Evolutionary conservation across 2,329 filamentous ascomycete species (phyloP).

Genomic region (Colletotrichum sp.): DNA sequence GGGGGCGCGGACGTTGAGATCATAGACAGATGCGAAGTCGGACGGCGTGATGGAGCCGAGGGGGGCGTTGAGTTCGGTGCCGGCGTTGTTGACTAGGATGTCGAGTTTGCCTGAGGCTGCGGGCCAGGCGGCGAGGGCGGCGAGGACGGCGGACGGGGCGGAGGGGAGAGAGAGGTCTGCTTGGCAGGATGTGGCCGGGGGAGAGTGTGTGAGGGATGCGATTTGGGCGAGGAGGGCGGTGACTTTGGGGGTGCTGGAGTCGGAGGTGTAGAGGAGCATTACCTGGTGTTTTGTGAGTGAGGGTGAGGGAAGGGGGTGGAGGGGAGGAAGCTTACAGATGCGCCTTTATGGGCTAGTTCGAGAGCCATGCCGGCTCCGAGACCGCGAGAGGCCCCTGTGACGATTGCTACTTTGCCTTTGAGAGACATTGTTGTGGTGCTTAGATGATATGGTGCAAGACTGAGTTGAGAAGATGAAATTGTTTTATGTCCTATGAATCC

Average conservation of each 20-base stretch:
- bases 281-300: slow-evolving; percentile 7
- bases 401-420: slow-evolving; percentile 25
- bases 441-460: neutral
- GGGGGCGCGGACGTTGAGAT: slow-evolving; percentile 61
- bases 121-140: slow-evolving; percentile 29
- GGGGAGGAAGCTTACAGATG: slow-evolving; percentile 11
- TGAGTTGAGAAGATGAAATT: neutral
- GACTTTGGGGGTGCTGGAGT: slow-evolving; percentile 13
- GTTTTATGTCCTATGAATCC: neutral
- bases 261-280: slow-evolving; percentile 24
- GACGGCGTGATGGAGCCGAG: slow-evolving; percentile 47
- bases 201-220: neutral
- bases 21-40: slow-evolving; percentile 59
- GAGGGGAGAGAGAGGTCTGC: slow-evolving; percentile 25
- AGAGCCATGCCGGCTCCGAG: slow-evolving; percentile 27
- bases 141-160: slow-evolving; percentile 35
- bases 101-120: slow-evolving; percentile 25
- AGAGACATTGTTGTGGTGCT: neutral
- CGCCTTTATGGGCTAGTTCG: slow-evolving; percentile 26
- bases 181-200: slow-evolving; percentile 19
- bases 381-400: slow-evolving; percentile 28
- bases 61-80: slow-evolving; percentile 35
- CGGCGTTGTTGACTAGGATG: slow-evolving; percentile 46
- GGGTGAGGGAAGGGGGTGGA: neutral
- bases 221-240: slow-evolving; percentile 21